These are phyloP conservation scores for Aspergillus fijiensis DNA, from an alignment of 2,329 filamentous ascomycete genomes.

Conservation along the genomic window DNA sequence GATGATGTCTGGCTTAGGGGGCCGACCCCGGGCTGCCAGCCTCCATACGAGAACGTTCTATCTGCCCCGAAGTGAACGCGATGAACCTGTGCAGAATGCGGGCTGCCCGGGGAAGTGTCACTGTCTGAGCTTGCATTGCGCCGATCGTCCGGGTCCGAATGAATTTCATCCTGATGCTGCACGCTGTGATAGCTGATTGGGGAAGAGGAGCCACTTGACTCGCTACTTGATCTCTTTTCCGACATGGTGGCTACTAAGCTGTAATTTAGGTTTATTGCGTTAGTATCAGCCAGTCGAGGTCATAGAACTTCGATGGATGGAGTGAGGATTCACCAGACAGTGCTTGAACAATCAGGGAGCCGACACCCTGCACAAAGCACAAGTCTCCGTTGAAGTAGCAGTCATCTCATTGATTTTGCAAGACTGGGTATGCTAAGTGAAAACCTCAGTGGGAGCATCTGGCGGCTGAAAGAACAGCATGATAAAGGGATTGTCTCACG, in stretches of 20 bases:
- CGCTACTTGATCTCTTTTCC: background rate
- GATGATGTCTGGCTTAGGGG: background rate
- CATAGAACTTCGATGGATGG: no score
- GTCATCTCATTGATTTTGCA: background rate
- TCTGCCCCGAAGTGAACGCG: conserved; percentile 3
- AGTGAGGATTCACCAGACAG: background rate
- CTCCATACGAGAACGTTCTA: conserved; percentile 1
- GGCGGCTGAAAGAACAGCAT: background rate
- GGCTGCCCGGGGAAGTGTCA: background rate
- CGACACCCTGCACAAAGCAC: background rate
- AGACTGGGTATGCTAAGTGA: no score
- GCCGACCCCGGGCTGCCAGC: background rate
- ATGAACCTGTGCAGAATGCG: background rate
- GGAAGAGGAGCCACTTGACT: background rate
- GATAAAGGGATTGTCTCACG: background rate
- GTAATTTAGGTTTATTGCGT: no score
- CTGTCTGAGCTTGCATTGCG: background rate
- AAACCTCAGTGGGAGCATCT: background rate
- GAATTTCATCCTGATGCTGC: background rate
- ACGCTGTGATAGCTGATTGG: conserved; percentile 6
- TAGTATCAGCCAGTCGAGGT: background rate
- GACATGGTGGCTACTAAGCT: background rate
- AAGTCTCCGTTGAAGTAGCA: background rate
- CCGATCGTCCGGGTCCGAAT: background rate
- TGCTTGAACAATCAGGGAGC: background rate